A percentile compares a stretch with the other conserved stretches of the same genome.
Evolutionary conservation across 768 basidiomycete species (phyloP).

Genomic region (Dentipellis sp.): DNA sequence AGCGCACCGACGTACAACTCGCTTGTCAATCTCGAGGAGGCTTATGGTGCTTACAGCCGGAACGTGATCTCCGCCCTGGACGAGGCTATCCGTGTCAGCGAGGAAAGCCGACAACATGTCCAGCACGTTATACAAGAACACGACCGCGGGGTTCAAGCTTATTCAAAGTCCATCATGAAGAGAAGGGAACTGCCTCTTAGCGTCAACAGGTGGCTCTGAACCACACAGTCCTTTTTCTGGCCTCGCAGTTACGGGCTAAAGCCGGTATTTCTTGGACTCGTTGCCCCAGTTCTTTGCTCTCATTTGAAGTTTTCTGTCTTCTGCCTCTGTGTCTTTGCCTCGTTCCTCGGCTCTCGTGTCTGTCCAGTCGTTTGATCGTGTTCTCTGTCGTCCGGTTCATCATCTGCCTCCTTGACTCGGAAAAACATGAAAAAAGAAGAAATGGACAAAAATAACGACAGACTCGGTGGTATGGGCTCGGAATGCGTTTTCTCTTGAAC

Average conservation of each 20-base stretch:
- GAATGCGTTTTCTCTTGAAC: no score
- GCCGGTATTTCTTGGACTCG: not conserved
- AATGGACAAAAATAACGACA: no score
- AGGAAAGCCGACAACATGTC: not conserved
- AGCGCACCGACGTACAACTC: constrained; percentile 1
- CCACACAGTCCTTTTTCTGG: not conserved
- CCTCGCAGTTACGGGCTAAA: not conserved
- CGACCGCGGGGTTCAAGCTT: constrained; percentile 2
- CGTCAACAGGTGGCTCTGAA: constrained; percentile 1
- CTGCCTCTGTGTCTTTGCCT: not conserved
- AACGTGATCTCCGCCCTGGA: not conserved
- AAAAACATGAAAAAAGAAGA: no score
- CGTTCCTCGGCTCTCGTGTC: not conserved
- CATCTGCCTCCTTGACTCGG: not conserved
- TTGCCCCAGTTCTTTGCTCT: not conserved
- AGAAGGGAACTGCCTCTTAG: not conserved
- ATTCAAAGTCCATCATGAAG: not conserved
- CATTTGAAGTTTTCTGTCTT: not conserved
- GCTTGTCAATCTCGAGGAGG: not conserved
- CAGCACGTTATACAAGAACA: not conserved
- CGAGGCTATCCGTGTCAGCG: not conserved
- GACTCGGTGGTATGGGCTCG: no score
- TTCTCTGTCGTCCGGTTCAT: not conserved
- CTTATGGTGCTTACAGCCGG: not conserved
- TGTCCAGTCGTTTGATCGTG: no score